Base-by-base conservation (phyloP, 1,284 basidiomycete genomes). In the Ustilago hordei region DNA sequence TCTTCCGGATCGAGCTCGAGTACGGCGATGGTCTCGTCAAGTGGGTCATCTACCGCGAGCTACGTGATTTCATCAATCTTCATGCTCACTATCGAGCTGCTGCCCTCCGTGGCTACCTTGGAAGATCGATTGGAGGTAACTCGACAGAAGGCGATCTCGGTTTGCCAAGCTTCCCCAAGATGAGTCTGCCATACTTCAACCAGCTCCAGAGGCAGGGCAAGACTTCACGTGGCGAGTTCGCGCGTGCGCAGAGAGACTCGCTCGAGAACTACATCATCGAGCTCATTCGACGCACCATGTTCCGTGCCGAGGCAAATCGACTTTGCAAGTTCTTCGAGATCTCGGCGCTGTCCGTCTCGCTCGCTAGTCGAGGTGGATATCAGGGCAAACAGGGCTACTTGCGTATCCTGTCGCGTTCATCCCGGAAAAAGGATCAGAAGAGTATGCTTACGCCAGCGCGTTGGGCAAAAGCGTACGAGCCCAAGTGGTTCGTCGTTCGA, bases 11-110 rank as follows among this genome's bases (percentile, higher is more conserved):
- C 79, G 95, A 97, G 87, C 96, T 95, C 87, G 94, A 97, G 87
- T 98, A 99, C 84, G 96, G 94, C 1, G 95, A 97, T 78, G 94
- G 94, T n/a, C 92, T 92, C 4, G 91, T 92, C 65, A 68, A 74
- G 35, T 99, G 97, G 96, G 95, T 98, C 36, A 91, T 99, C 53
- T 98, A 99, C 87, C 91, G 96, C 61, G 93, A 96, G 86, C 89
- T 98, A 59, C 91, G 94, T 70, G 96, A 99, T 86, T 98, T 99
- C 84, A 80, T 98, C 60, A 92, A 92, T 36, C 87, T 99, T 19
- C 96, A 99, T 84, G 90, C 93, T 0, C 95, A 98, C 85, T 98
- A 98, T 85, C 89, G 93, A 8, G 89, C 97, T 39, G 93, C 95
- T 4, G 80, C 79, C 7, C 77, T 86, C n/a, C 73, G 73, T 28